Base-by-base conservation (phyloP, 345 rosid species). In the Kernera saxatilis region DNA sequence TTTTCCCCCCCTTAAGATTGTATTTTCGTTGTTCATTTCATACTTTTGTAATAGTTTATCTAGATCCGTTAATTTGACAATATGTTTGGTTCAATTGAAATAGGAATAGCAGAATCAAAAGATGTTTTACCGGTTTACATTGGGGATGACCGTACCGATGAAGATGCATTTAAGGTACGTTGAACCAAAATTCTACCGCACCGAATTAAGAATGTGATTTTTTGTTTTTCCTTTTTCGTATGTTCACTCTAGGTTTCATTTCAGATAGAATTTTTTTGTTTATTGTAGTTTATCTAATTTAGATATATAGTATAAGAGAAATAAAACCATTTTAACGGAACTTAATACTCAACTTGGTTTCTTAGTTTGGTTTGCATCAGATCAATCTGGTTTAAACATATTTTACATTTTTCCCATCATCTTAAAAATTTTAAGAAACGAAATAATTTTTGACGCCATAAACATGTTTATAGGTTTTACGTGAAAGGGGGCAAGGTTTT, bases 91-190 rank as follows among this genome's bases (percentile, higher is more conserved):
- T 53, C 32, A 54, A 45, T n/a, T 13, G 17, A 59, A 57, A 51
- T 19, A 64, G 71, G 51, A 13, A 8, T 73, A 18, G 51, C 57
- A 54, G 58, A 76, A 40, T 73, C 82, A 13, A 57, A 68, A 13
- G 81, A 87, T 59, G 78, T 82, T 22, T 73, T 85, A 8, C 89
- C 89, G 0, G 0, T 87, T 17, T 87, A 85, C 54, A 80, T 87
- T 3, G 92, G 89, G 9, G 92, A 87, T 56, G 91, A 86, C 60
- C 63, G 68, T 25, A 84, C 88, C 0, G 88, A 86, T 44, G 92
- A 87, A 73, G 89, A 87, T 64, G 89, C 92, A 19, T 87, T 87
- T 57, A 73, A 83, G 87, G 88, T 83, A 71, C 5, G 13, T 18
- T 63, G 12, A 50, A 30, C 18, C 40, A n/a, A 19, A 6, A 3